Conservation (phyloP, 2,329 filamentous ascomycete species). For the Catunica adiposa region DNA sequence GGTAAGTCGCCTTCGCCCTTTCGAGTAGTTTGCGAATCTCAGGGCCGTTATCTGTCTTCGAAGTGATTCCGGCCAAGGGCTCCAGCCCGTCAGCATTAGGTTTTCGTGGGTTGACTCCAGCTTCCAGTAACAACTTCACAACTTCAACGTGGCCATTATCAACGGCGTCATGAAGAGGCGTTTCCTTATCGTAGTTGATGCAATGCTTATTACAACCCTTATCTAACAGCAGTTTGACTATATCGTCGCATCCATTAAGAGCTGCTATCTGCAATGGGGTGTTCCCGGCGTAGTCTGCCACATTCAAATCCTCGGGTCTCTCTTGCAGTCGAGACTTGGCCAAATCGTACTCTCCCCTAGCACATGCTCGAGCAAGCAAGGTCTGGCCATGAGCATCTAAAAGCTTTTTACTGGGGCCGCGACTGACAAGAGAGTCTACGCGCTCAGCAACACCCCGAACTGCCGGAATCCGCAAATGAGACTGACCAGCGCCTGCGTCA, state of each 20-base stretch:
- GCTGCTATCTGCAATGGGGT: conserved; percentile 88
- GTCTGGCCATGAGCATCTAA: conserved; percentile 89
- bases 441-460: conserved; percentile 39
- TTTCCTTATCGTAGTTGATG: conserved; percentile 69
- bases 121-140: conserved; percentile 64
- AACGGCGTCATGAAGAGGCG: conserved; percentile 85
- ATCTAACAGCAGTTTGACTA: conserved; percentile 73
- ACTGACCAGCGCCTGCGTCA: conserved; percentile 40
- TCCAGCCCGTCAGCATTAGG: conserved; percentile 87
- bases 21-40: conserved; percentile 49
- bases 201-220: conserved; percentile 74
- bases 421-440: conserved; percentile 49
- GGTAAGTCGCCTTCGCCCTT: conserved; percentile 12
- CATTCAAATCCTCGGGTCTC: conserved; percentile 73
- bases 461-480: conserved; percentile 38
- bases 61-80: conserved; percentile 66
- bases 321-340: conserved; percentile 61
- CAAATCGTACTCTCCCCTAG: conserved; percentile 63
- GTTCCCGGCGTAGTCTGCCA: conserved; percentile 89
- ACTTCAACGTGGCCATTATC: conserved; percentile 89
- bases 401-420: conserved; percentile 63
- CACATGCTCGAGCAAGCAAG: conserved; percentile 73
- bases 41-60: conserved; percentile 58
- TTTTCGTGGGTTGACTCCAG: conserved; percentile 80
- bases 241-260: conserved; percentile 68